phyloP scores from a whole-genome alignment of 2,329 filamentous ascomycete species.

The Verticillium albo-atrum region DNA sequence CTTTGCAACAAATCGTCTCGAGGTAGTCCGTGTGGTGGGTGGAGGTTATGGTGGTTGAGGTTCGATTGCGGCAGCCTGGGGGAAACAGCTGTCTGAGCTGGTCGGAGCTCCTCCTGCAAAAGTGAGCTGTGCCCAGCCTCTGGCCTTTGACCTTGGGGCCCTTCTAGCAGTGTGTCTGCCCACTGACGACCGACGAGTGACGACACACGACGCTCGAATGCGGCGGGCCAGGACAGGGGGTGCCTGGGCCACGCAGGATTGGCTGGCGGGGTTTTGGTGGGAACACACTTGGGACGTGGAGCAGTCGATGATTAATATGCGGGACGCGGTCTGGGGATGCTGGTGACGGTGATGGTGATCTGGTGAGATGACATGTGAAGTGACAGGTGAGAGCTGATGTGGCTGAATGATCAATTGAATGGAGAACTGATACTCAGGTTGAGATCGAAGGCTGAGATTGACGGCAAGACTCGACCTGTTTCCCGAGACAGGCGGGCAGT shows the following conservation, averaged over 20 bases:
- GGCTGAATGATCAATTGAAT: background rate
- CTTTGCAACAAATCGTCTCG: background rate
- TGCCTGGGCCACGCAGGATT: background rate
- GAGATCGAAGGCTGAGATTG: background rate
- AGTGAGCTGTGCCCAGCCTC: background rate
- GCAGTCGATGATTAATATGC: background rate
- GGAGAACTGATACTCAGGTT: background rate
- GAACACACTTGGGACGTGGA: background rate
- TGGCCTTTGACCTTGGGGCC: too few species aligned
- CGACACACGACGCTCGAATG: background rate
- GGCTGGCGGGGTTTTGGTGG: background rate
- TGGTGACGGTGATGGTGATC: background rate
- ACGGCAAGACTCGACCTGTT: background rate
- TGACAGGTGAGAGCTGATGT: background rate
- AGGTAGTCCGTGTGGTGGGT: background rate
- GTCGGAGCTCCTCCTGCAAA: background rate
- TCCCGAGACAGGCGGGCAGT: background rate
- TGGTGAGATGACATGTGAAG: background rate
- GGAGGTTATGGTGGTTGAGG: background rate
- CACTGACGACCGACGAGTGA: background rate
- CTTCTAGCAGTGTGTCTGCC: too few species aligned
- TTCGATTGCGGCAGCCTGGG: background rate
- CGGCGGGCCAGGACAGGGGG: background rate
- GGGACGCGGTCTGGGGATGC: background rate
- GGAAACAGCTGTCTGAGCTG: background rate